These are phyloP conservation scores for Dacryopinax primogenitus DNA, from an alignment of 768 basidiomycete genomes.

Conservation along the genomic window DNA sequence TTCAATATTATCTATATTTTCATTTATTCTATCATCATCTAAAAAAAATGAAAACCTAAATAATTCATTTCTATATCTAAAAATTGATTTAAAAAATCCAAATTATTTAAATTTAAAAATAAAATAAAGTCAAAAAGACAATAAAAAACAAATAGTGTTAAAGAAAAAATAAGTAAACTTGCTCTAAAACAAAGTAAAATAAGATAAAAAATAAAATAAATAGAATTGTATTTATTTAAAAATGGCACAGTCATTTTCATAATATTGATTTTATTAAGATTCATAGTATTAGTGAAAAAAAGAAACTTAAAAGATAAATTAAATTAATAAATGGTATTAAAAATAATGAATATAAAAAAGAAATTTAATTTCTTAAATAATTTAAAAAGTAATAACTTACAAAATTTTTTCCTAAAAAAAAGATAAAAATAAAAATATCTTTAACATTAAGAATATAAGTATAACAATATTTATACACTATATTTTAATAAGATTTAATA, in stretches of 20 bases:
- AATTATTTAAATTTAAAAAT: neutral
- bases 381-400: constrained; percentile 13
- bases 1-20: constrained; percentile 7
- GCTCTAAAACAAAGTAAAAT: neutral
- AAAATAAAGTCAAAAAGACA: neutral
- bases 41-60: constrained; percentile 10
- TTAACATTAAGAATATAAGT: constrained; percentile 9
- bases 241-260: neutral
- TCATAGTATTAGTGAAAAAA: too few species aligned
- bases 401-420: neutral
- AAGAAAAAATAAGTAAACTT: neutral
- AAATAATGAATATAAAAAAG: constrained; percentile 10
- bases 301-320: neutral
- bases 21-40: constrained; percentile 7
- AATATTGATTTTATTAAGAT: neutral
- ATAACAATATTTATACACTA: neutral
- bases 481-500: constrained; percentile 6
- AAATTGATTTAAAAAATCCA: neutral
- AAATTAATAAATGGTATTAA: neutral
- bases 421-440: neutral
- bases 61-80: constrained; percentile 10
- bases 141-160: constrained; percentile 8
- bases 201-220: neutral
- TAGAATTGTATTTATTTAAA: constrained; percentile 8
- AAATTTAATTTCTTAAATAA: constrained; percentile 12